Evolutionary conservation across 805 yeast species (phyloP).

Genomic region (Candida arabinofermentans): DNA sequence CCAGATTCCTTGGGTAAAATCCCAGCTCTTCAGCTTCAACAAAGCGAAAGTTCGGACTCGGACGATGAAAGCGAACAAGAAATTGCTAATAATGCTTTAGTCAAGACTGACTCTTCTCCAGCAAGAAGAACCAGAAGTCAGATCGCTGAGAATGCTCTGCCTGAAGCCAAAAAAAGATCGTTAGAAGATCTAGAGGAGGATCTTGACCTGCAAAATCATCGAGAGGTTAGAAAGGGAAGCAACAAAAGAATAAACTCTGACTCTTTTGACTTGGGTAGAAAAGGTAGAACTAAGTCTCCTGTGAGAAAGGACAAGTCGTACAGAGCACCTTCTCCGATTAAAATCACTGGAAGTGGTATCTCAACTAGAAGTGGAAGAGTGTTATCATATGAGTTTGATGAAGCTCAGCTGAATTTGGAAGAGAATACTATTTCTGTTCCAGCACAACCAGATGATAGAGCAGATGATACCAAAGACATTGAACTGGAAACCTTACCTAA

Average conservation of each 20-base stretch:
- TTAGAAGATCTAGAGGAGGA: conserved; percentile 2
- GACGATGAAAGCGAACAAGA: conserved; percentile 4
- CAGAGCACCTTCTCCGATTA: conserved; percentile 21
- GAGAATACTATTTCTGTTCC: not conserved
- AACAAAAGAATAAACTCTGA: conserved; percentile 8
- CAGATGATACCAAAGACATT: conserved; percentile 6
- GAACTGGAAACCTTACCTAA: conserved; percentile 17
- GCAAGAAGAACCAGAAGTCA: conserved; percentile 16
- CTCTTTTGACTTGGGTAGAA: conserved; percentile 7
- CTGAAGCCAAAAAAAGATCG: conserved; percentile 5
- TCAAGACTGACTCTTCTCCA: conserved; percentile 6
- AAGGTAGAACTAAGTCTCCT: conserved; percentile 24
- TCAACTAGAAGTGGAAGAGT: conserved; percentile 28
- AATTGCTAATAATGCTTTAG: not conserved
- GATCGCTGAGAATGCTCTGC: not conserved
- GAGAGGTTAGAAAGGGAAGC: not conserved
- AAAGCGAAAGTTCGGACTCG: not conserved
- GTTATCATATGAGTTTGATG: conserved; percentile 27
- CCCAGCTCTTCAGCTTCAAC: conserved; percentile 1
- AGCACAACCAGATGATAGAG: not conserved
- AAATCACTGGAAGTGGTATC: conserved; percentile 22
- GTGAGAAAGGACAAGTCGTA: conserved; percentile 22
- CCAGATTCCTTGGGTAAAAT: not conserved
- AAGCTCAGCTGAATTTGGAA: conserved; percentile 3
- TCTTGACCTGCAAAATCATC: not conserved